Evolutionary conservation across 306 rosid species (phyloP).

Genomic region (Acacia acuminata): DNA sequence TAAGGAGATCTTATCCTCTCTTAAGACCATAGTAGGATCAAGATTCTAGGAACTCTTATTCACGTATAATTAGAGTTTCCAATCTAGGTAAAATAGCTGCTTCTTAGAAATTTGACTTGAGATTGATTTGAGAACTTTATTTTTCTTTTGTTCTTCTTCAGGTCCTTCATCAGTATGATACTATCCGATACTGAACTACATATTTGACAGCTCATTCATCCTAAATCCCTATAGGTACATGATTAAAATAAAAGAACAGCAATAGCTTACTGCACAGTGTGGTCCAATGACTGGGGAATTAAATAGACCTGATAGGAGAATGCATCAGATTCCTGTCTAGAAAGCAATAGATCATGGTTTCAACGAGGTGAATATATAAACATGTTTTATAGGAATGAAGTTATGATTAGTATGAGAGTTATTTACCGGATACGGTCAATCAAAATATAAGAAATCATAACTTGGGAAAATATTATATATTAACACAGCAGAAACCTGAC

Average conservation of each 20-base stretch:
- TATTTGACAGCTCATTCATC: neutral
- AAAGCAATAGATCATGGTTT: slow-evolving; percentile 18
- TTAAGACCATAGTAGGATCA: neutral
- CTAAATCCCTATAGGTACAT: neutral
- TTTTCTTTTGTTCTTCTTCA: neutral
- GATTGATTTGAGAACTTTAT: neutral
- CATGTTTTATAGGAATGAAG: slow-evolving; percentile 10
- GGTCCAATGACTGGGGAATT: slow-evolving; percentile 98
- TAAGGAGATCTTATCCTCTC: neutral
- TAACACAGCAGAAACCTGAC: slow-evolving; percentile 70
- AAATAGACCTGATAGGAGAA: slow-evolving; percentile 91
- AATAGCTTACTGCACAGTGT: slow-evolving; percentile 43
- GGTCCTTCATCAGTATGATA: neutral
- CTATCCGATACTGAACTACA: neutral
- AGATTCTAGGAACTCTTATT: neutral
- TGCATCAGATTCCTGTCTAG: slow-evolving; percentile 81
- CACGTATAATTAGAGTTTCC: neutral
- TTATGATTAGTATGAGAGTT: slow-evolving; percentile 10
- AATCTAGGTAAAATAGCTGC: neutral
- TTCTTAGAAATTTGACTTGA: neutral
- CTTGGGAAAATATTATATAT: neutral
- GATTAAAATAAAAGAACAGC: slow-evolving; percentile 12
- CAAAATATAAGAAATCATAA: neutral
- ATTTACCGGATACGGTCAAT: neutral
- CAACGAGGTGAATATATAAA: neutral